Base-by-base conservation (phyloP, 73 alveolate genomes). In the Paramecium biaurelia region DNA sequence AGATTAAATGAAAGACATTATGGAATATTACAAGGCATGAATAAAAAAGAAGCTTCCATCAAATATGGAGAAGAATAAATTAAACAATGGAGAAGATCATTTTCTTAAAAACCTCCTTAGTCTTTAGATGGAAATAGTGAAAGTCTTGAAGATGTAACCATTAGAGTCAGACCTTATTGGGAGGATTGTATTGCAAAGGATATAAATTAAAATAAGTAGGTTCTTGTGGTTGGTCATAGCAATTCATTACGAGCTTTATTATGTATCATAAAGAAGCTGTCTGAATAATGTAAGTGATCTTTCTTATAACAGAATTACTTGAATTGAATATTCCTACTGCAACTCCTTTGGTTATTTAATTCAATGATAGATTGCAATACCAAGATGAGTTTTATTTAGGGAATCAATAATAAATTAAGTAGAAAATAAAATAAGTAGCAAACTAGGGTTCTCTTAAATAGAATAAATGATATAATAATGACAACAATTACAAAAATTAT, bases 281-380 rank as follows among this genome's bases (percentile, higher is more conserved):
- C 18, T 63, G 84, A 63, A 63, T 63, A 26, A 63, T 63, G 84
- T 63, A 63, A 63, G 45, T 63, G 47, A 63, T 63, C 41, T 32
- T 30, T 63, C 68, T 63, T 63, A 63, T 63, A 32, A 38, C 15
- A 63, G 84, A 63, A 63, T 9, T 63, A 23, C 45, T 63, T 14
- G 10, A 63, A 30, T 63, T 63, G 45, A 63, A 63, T 63, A 63
- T 63, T 63, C 84, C 84, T 30, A 63, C 84, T 30, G 84, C 84
- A 2, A 63, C 84, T 30, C 84, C 84, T 26, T 32, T 38, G 47
- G 47, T 38, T 38, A 38, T 38, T 7, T 38, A 38, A 38, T 38
- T 38, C 47, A 38, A 38, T 38, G 47, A 38, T 38, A 38, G 47
- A 38, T 38, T 38, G 47, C 6, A 24, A 7, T 23, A 63, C 12